A percentile compares a stretch with the other conserved stretches of the same genome.
phyloP scores from a whole-genome alignment of 176 grass and related monocot species.

The Avena insularis region DNA sequence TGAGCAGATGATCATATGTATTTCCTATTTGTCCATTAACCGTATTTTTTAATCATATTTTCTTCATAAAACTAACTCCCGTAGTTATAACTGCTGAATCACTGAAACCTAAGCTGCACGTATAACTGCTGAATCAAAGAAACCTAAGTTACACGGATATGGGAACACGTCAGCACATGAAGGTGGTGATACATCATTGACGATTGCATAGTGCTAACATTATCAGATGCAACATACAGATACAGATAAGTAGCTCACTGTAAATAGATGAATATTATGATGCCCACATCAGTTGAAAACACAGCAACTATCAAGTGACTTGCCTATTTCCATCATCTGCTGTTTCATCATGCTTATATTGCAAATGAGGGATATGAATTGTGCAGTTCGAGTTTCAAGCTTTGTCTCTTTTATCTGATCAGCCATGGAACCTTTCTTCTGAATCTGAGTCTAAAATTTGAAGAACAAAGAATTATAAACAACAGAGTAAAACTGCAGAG shows the following conservation, averaged over 20 bases:
- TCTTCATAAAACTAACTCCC: background rate
- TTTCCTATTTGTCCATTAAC: background rate
- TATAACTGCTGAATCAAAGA: slow-evolving; percentile 4
- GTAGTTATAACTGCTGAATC: slow-evolving; percentile 1
- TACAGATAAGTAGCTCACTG: slow-evolving; percentile 2
- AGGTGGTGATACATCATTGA: background rate
- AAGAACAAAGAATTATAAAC: slow-evolving; percentile 39
- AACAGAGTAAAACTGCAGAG: slow-evolving; percentile 33
- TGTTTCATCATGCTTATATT: slow-evolving; percentile 98
- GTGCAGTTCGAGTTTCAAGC: slow-evolving; percentile 72
- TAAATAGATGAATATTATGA: slow-evolving; percentile 16
- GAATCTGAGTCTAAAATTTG: slow-evolving; percentile 42
- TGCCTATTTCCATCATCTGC: slow-evolving; percentile 99
- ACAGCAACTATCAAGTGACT: slow-evolving; percentile 24
- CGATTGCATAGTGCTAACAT: slow-evolving; percentile 10
- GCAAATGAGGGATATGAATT: slow-evolving; percentile 92
- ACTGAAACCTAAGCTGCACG: background rate
- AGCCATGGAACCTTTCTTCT: slow-evolving; percentile 46
- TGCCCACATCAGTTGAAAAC: slow-evolving; percentile 3
- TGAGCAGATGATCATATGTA: slow-evolving; percentile 3
- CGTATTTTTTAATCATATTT: background rate
- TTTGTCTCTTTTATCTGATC: slow-evolving; percentile 74
- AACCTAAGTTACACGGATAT: background rate
- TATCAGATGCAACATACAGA: background rate
- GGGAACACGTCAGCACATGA: background rate